phyloP scores from a whole-genome alignment of 148 eudicot species.

The Rheum nobile region DNA sequence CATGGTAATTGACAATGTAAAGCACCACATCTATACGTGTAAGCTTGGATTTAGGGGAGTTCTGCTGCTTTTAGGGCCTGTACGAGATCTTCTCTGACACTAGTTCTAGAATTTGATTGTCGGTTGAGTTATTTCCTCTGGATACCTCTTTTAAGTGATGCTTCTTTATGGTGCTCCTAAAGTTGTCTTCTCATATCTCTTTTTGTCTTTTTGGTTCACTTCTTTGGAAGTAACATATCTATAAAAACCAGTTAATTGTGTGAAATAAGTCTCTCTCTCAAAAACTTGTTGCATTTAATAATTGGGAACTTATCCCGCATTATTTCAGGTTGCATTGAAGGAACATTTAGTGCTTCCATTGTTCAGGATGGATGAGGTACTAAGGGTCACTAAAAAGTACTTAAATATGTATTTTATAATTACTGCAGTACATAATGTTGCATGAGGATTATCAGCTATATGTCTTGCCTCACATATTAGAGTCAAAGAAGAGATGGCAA shows the following conservation, averaged over 20 bases:
- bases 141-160: background rate
- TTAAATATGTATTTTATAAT: background rate
- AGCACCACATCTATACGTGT: background rate
- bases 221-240: background rate
- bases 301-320: background rate
- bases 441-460: conserved; percentile 95
- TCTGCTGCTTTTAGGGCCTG: background rate
- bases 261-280: background rate
- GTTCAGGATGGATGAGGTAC: conserved; percentile 95
- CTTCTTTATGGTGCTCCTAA: background rate
- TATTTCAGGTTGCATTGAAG: conserved; percentile 81
- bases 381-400: background rate
- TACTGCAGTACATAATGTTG: conserved; percentile 63
- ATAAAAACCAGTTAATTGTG: background rate
- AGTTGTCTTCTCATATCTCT: background rate
- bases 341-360: conserved; percentile 80
- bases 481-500: conserved; percentile 95
- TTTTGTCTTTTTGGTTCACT: background rate
- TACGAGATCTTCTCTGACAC: background rate
- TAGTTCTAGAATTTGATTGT: background rate
- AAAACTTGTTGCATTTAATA: background rate
- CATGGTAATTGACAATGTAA: background rate
- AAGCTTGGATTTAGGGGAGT: background rate
- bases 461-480: conserved; percentile 88
- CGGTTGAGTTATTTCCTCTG: background rate